Evolutionary conservation across 441 rosid species (phyloP).

Genomic region (Bocquillonia castaneifolia): DNA sequence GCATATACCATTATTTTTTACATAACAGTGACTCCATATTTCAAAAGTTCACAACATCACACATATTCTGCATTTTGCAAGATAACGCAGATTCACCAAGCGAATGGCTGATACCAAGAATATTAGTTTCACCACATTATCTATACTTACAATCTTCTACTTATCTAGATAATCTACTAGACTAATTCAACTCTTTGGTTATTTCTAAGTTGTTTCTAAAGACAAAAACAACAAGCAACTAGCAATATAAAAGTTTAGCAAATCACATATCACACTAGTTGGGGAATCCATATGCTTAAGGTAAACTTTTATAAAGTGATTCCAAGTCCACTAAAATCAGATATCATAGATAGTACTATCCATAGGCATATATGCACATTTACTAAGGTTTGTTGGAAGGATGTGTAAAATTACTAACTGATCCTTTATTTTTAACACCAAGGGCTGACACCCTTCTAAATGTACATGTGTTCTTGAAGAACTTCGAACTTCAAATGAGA

Average conservation of each 20-base stretch:
- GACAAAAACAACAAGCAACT: not conserved
- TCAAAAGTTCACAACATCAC: not conserved
- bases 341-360: not conserved
- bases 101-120: not conserved
- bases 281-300: not conserved
- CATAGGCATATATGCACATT: no score
- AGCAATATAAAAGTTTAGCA: not conserved
- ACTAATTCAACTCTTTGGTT: not conserved
- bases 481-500: constrained; percentile 68
- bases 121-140: not conserved
- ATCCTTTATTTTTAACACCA: no score
- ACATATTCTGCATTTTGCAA: not conserved
- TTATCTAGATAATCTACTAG: not conserved
- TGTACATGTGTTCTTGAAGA: constrained; percentile 86
- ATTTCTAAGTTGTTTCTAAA: not conserved
- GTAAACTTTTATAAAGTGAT: not conserved
- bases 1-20: not conserved
- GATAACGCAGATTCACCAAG: not conserved
- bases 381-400: no score
- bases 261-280: not conserved
- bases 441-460: not conserved
- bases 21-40: not conserved
- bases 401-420: no score
- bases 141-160: not conserved
- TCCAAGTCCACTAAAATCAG: not conserved